phyloP scores from a whole-genome alignment of 805 yeast species.

The Wickerhamiella nectarea region DNA sequence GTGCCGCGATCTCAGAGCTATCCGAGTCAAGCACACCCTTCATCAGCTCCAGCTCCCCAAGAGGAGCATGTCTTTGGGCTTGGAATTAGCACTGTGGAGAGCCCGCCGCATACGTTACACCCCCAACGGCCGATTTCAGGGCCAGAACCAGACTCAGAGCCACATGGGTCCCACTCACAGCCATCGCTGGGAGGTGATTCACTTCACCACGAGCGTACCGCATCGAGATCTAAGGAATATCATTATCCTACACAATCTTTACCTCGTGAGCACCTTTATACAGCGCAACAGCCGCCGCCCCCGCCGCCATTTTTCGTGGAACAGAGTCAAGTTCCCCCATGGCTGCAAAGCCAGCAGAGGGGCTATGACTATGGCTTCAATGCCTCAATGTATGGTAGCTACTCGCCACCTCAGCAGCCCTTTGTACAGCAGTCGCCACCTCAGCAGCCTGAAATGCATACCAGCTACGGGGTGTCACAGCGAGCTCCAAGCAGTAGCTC shows the following conservation, averaged over 20 bases:
- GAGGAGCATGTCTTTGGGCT: not conserved
- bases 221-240: too few species aligned
- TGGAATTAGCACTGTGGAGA: not conserved
- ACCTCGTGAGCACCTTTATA: too few species aligned
- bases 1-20: not conserved
- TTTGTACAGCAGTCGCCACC: not conserved
- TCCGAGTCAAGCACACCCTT: not conserved
- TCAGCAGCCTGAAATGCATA: not conserved
- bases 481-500: not conserved
- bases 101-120: too few species aligned
- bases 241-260: too few species aligned
- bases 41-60: not conserved
- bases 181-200: too few species aligned
- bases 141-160: conserved; percentile 1
- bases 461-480: not conserved
- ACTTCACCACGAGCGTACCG: too few species aligned
- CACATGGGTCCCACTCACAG: too few species aligned
- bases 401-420: too few species aligned
- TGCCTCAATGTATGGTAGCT: not conserved
- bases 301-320: too few species aligned
- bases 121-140: conserved; percentile 9
- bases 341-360: conserved; percentile 10
- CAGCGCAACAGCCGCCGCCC: too few species aligned
- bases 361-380: conserved; percentile 6
- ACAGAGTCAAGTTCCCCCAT: too few species aligned